Conservation (phyloP, 2,329 filamentous ascomycete species). For the Cordyceps tenuipes region DNA sequence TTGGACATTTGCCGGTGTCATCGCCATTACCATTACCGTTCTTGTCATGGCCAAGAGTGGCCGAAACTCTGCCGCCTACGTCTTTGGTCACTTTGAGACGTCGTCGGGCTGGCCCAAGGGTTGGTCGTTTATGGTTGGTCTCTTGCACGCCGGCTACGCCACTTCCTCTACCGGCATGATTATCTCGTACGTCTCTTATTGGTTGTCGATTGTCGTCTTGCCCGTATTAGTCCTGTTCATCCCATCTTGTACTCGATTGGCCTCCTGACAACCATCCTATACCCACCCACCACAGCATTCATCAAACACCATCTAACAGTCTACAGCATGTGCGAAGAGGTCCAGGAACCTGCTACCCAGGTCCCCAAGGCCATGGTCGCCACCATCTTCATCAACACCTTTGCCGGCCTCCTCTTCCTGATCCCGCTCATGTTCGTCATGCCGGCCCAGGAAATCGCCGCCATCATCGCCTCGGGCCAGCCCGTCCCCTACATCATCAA, state of each 20-base stretch:
- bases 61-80: conserved; percentile 52
- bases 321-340: conserved; percentile 64
- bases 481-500: conserved; percentile 58
- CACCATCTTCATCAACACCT: conserved; percentile 57
- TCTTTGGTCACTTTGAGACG: conserved; percentile 60
- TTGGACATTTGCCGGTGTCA: conserved; percentile 64
- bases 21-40: conserved; percentile 54
- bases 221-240: too few species aligned
- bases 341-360: conserved; percentile 55
- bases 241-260: neutral
- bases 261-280: neutral
- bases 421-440: conserved; percentile 63
- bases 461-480: conserved; percentile 46
- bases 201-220: neutral
- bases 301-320: neutral
- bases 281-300: too few species aligned
- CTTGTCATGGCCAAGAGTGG: conserved; percentile 62
- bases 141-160: conserved; percentile 64
- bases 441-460: conserved; percentile 49
- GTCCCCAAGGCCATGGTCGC: conserved; percentile 66
- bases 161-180: conserved; percentile 75
- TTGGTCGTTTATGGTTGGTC: conserved; percentile 66
- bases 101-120: conserved; percentile 61
- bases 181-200: conserved; percentile 50
- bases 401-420: conserved; percentile 59